Percentiles rank a stretch among this genome's conserved stretches.
Conservation (phyloP, 2,329 filamentous ascomycete species). For the Esteya vermicola region DNA sequence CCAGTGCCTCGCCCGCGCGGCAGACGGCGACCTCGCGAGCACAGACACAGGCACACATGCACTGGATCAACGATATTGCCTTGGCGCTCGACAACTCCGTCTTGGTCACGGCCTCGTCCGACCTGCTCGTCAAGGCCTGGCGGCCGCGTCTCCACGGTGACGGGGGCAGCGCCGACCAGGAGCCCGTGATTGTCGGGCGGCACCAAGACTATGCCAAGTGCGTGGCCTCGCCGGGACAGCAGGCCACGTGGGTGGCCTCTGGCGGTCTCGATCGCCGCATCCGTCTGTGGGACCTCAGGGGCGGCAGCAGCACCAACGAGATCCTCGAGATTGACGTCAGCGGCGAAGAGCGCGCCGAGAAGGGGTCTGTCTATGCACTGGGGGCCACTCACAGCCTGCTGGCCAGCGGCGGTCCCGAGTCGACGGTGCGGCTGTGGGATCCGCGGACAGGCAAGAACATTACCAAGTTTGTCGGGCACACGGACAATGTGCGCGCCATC, state of each 20-base stretch:
- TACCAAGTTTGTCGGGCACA: constrained; percentile 93
- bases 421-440: constrained; percentile 86
- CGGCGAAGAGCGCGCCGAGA: constrained; percentile 72
- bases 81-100: constrained; percentile 65
- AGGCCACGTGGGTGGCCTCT: constrained; percentile 75
- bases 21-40: constrained; percentile 41
- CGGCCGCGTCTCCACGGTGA: constrained; percentile 39
- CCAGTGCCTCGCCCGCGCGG: constrained; percentile 14
- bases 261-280: constrained; percentile 89
- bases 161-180: constrained; percentile 47
- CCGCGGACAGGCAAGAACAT: constrained; percentile 70
- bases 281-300: constrained; percentile 83
- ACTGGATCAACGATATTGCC: constrained; percentile 91
- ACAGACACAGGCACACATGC: constrained; percentile 65
- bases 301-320: constrained; percentile 49
- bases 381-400: constrained; percentile 67
- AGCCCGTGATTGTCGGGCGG: constrained; percentile 70
- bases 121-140: constrained; percentile 88
- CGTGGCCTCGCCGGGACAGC: constrained; percentile 55
- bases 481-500: constrained; percentile 84
- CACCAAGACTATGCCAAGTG: constrained; percentile 97
- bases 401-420: constrained; percentile 87
- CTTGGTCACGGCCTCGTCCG: constrained; percentile 82
- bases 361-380: constrained; percentile 90
- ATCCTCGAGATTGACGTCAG: constrained; percentile 73